Conservation (phyloP, 495 filamentous ascomycete genomes). For the Xanthoparmelia taractica region DNA sequence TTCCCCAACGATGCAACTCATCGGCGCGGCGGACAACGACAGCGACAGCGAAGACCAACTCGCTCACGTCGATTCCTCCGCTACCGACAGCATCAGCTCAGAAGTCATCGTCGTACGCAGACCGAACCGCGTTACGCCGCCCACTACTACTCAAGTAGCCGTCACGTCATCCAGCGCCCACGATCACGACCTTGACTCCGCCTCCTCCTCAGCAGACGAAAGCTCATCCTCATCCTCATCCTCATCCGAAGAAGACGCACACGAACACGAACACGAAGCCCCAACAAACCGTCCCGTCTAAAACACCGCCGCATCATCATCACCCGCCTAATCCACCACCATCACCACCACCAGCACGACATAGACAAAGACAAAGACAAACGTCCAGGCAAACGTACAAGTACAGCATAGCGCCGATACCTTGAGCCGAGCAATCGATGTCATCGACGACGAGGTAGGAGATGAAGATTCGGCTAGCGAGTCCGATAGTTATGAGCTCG, state of each 20-base stretch:
- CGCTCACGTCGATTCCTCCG: background rate
- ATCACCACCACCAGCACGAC: too few species aligned
- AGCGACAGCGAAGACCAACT: conserved; percentile 2
- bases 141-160: too few species aligned
- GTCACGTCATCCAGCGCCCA: background rate
- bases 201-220: fast-evolving
- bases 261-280: background rate
- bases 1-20: background rate
- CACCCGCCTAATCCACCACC: too few species aligned
- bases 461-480: background rate
- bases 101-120: background rate
- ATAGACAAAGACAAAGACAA: too few species aligned
- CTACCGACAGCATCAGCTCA: background rate
- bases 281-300: too few species aligned
- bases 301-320: too few species aligned
- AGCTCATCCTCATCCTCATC: too few species aligned
- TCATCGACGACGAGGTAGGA: background rate
- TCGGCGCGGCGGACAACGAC: background rate
- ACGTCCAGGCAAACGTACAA: too few species aligned
- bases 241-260: background rate
- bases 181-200: background rate
- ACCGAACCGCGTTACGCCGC: background rate
- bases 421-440: background rate
- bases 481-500: background rate
- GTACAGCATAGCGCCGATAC: background rate